Base-by-base conservation (phyloP, 2,329 filamentous ascomycete genomes). In the Gliomastix tumulicola region DNA sequence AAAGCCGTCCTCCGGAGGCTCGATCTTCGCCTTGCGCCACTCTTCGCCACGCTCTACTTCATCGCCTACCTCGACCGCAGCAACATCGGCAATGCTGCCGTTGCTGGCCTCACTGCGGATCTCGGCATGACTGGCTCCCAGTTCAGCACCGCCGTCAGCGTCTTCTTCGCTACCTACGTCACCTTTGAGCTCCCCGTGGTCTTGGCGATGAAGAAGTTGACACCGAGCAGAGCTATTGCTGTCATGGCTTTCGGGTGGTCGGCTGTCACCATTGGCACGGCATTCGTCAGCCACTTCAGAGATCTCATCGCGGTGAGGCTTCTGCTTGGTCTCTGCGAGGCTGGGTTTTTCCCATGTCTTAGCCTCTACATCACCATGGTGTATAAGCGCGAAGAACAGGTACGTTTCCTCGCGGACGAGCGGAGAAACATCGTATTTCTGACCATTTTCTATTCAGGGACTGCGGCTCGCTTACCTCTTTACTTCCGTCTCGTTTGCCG, bases 131-230 rank as follows among this genome's bases (percentile, higher is more conserved):
- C 32, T 7, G 36, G 34, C 13, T 62, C 65, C 18, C 65, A 79
- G 51, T 84, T 81, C 55, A 82, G 82, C 54, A 58, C 71, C 10
- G 48, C 46, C 18, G 41, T 49, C 20, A 43, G 43, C 22, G 40
- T 74, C 32, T 71, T 74, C 46, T 74, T 71, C 42, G 66, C 61
- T 9, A 71, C 66, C 9, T 71, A 72, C 36, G 64, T 74, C 9
- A 45, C 61, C 4, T 66, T 71, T 32, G 69, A 36, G 35, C 10
- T 31, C 6, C 35, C 35, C 4, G 23, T 18, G 21, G 23, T 31
- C 11, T 15, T 36, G 17, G 35, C 25, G 4, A 30, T 36, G 25
- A 36, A 30, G 23, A 31, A 30, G 8, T 15, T 31, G 16, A 21
- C 21, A 18, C 35, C 35, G 2, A 19, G 21, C 19, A 19, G 27